These are phyloP conservation scores for Beauveria sp. DNA, from an alignment of 2,329 filamentous ascomycete genomes.

Conservation along the genomic window DNA sequence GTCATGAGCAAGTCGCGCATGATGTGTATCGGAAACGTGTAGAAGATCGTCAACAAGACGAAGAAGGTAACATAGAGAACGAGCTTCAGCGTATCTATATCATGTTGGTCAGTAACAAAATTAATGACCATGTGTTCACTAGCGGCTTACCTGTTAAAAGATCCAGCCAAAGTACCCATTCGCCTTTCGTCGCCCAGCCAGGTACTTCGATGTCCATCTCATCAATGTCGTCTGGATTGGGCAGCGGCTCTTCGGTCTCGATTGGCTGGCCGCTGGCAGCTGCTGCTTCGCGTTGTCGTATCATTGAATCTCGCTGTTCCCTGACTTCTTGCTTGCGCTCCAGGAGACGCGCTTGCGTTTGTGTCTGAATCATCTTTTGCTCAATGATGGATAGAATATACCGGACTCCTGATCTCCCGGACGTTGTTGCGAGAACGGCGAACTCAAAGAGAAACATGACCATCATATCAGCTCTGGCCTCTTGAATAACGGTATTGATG, in stretches of 20 bases:
- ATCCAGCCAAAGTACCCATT: slow-evolving; percentile 85
- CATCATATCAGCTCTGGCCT: slow-evolving; percentile 97
- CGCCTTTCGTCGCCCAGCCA: slow-evolving; percentile 93
- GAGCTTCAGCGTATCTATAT: slow-evolving; percentile 81
- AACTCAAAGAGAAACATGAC: slow-evolving; percentile 99
- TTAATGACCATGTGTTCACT: neutral
- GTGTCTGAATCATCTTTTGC: slow-evolving; percentile 63
- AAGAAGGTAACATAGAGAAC: slow-evolving; percentile 88
- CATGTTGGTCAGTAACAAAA: slow-evolving; percentile 14
- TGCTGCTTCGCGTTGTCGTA: slow-evolving; percentile 39
- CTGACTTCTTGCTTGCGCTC: slow-evolving; percentile 62
- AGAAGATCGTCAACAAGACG: slow-evolving; percentile 84
- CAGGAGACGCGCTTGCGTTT: slow-evolving; percentile 62
- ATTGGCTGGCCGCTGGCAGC: slow-evolving; percentile 47
- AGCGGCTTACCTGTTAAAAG: slow-evolving; percentile 60
- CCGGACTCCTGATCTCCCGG: slow-evolving; percentile 67
- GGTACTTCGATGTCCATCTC: slow-evolving; percentile 93
- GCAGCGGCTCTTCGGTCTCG: slow-evolving; percentile 40
- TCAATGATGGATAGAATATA: slow-evolving; percentile 77
- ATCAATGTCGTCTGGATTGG: slow-evolving; percentile 68
- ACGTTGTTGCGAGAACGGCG: slow-evolving; percentile 74
- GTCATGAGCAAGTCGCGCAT: slow-evolving; percentile 94
- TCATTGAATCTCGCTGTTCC: slow-evolving; percentile 45
- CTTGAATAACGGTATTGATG: slow-evolving; percentile 72
- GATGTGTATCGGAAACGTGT: slow-evolving; percentile 92